These are phyloP conservation scores for Arthroderma sp. DNA, from an alignment of 2,329 filamentous ascomycete species.

Conservation along the genomic window DNA sequence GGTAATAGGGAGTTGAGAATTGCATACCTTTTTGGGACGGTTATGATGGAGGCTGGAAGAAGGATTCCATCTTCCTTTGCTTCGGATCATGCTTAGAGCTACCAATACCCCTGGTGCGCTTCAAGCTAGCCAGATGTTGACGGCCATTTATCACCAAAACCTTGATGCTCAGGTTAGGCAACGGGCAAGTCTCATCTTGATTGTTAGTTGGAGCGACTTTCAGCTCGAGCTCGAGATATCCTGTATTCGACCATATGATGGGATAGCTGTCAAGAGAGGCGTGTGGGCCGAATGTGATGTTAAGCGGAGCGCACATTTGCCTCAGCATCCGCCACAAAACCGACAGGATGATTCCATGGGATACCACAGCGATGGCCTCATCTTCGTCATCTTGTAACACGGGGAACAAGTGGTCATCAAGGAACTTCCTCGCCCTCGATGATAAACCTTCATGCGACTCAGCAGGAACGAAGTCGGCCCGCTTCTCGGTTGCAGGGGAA, in stretches of 20 bases:
- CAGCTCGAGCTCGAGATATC: conserved; percentile 42
- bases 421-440: conserved; percentile 51
- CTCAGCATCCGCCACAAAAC: conserved; percentile 55
- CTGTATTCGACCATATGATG: conserved; percentile 55
- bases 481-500: conserved; percentile 9
- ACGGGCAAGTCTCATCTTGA: not conserved
- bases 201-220: not conserved
- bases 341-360: conserved; percentile 71
- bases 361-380: conserved; percentile 53
- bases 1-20: conserved; percentile 9
- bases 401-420: conserved; percentile 52
- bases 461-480: conserved; percentile 18
- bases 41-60: conserved; percentile 45
- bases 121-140: conserved; percentile 60
- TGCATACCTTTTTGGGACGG: conserved; percentile 9
- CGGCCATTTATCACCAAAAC: conserved; percentile 56
- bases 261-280: conserved; percentile 27
- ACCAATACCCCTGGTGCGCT: conserved; percentile 70
- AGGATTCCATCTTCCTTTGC: conserved; percentile 64
- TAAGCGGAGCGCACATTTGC: conserved; percentile 40
- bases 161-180: conserved; percentile 19
- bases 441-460: conserved; percentile 60
- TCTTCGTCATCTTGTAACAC: conserved; percentile 31
- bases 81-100: conserved; percentile 62
- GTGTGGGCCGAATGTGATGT: conserved; percentile 33